phyloP scores from a whole-genome alignment of 495 filamentous ascomycete species.

The Wilcoxina mikolae region DNA sequence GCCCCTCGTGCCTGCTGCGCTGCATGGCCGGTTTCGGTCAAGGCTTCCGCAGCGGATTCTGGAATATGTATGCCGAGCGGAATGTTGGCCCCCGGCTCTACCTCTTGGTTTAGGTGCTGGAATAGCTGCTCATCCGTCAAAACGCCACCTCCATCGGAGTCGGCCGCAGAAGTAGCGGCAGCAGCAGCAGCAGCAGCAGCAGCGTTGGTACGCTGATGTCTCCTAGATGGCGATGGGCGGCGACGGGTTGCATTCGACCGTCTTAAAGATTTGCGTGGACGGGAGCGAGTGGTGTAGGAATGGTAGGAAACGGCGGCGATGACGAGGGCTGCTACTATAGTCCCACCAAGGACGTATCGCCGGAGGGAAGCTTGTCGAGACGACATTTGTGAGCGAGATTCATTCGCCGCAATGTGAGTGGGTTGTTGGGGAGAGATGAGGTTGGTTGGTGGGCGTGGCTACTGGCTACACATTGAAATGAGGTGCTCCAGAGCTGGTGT shows the following conservation, averaged over 20 bases:
- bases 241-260: slow-evolving; percentile 5
- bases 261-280: not conserved
- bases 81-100: not conserved
- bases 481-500: not conserved
- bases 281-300: not conserved
- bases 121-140: slow-evolving; percentile 18
- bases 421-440: not conserved
- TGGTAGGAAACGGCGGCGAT: not conserved
- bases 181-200: not conserved
- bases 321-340: not conserved
- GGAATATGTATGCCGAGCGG: slow-evolving; percentile 13
- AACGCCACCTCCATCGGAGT: slow-evolving; percentile 13
- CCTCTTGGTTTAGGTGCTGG: slow-evolving; percentile 9
- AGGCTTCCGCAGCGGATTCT: slow-evolving; percentile 14
- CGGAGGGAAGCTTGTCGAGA: not conserved
- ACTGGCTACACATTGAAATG: not conserved
- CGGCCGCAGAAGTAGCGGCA: slow-evolving; percentile 4
- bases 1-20: slow-evolving; percentile 25
- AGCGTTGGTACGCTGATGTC: not conserved
- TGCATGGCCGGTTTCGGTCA: slow-evolving; percentile 19
- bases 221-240: not conserved
- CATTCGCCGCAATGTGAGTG: not conserved
- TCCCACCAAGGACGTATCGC: not conserved
- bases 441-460: not conserved
- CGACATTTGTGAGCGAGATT: not conserved